A percentile compares a stretch with the other conserved stretches of the same genome.
Evolutionary conservation across 805 yeast species (phyloP).

Genomic region (Saccharomyces mikatae): DNA sequence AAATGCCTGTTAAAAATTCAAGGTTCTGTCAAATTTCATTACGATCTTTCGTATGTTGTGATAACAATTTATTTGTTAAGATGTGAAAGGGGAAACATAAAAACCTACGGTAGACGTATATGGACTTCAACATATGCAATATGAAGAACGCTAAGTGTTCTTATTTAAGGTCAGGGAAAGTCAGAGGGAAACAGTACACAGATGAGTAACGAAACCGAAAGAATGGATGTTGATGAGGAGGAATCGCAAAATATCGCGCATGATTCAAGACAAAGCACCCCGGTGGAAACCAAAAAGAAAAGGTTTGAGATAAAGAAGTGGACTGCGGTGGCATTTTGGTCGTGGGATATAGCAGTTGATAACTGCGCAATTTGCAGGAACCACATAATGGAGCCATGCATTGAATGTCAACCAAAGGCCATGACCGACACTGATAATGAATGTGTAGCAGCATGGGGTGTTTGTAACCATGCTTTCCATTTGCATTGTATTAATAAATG

Average conservation of each 20-base stretch:
- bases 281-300: constrained; percentile 39
- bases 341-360: constrained; percentile 94
- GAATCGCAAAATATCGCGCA: constrained; percentile 1
- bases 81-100: background rate
- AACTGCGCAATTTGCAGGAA: constrained; percentile 97
- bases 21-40: background rate
- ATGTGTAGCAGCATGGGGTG: constrained; percentile 96
- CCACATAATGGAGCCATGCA: constrained; percentile 96
- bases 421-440: constrained; percentile 55
- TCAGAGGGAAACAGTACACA: background rate
- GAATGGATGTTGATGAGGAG: constrained; percentile 22
- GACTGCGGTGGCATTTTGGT: constrained; percentile 99
- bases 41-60: background rate
- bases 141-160: background rate
- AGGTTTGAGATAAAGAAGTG: constrained; percentile 91
- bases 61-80: background rate
- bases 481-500: constrained; percentile 93
- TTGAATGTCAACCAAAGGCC: constrained; percentile 85
- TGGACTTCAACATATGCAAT: background rate
- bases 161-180: background rate
- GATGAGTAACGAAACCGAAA: constrained; percentile 16
- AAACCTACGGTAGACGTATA: background rate
- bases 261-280: background rate
- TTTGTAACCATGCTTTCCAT: constrained; percentile 97
- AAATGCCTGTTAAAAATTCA: background rate